Conservation (phyloP, 768 basidiomycete species). For the Cyathus striatus region DNA sequence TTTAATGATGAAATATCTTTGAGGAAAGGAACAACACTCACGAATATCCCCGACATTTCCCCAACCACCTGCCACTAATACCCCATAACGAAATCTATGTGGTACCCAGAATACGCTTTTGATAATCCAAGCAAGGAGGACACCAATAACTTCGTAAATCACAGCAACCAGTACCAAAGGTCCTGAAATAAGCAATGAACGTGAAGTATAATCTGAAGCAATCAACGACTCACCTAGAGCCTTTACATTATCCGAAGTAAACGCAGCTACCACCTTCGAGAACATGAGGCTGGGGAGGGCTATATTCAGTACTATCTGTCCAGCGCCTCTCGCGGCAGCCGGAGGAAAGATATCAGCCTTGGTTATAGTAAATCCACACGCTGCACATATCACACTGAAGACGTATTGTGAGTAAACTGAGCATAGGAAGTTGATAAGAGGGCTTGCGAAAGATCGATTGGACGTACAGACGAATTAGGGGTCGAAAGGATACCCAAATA, state of each 20-base stretch:
- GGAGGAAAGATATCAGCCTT: conserved; percentile 57
- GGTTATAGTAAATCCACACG: conserved; percentile 52
- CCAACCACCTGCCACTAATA: conserved; percentile 67
- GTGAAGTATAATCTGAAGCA: background rate
- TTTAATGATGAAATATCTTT: too few species aligned
- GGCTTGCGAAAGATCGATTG: conserved; percentile 1
- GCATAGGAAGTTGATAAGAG: background rate
- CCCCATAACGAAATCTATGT: conserved; percentile 67
- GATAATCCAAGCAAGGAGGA: conserved; percentile 47
- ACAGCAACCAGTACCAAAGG: conserved; percentile 60
- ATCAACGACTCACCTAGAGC: conserved; percentile 38
- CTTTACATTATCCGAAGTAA: conserved; percentile 49
- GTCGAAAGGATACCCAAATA: conserved; percentile 60
- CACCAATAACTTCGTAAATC: conserved; percentile 53
- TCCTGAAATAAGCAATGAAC: conserved; percentile 27
- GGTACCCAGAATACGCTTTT: conserved; percentile 73
- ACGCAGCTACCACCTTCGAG: conserved; percentile 67
- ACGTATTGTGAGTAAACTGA: background rate
- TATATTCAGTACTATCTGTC: conserved; percentile 61
- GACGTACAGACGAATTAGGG: conserved; percentile 54
- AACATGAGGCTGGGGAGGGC: conserved; percentile 63
- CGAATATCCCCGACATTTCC: conserved; percentile 69
- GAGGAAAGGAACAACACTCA: too few species aligned
- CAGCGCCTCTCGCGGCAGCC: conserved; percentile 52
- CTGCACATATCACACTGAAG: conserved; percentile 53